These are phyloP conservation scores for Kuraishia hungarica DNA, from an alignment of 805 yeast genomes.

Conservation along the genomic window DNA sequence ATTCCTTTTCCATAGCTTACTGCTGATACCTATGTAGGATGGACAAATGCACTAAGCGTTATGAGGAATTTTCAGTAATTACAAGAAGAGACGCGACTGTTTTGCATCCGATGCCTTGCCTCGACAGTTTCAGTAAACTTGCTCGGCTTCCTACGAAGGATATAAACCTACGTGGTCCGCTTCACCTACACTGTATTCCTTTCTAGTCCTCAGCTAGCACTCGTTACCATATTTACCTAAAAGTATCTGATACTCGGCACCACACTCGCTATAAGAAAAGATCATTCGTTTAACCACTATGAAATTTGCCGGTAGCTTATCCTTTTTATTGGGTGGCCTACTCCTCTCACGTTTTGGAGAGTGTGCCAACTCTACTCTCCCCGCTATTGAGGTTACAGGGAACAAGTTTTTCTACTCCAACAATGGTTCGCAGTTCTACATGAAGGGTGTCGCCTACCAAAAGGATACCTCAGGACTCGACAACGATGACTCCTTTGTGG, in stretches of 20 bases:
- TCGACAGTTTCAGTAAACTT: neutral
- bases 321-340: constrained; percentile 7
- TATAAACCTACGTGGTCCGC: neutral
- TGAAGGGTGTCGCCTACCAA: constrained; percentile 87
- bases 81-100: neutral
- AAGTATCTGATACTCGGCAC: neutral
- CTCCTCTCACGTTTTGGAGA: neutral
- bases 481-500: constrained; percentile 33
- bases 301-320: constrained; percentile 8
- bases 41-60: neutral
- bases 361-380: constrained; percentile 22
- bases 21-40: neutral
- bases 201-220: neutral
- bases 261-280: neutral
- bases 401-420: constrained; percentile 68
- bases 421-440: constrained; percentile 76
- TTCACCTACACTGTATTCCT: neutral
- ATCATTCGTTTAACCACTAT: constrained; percentile 4
- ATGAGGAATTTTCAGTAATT: neutral
- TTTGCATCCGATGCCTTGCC: neutral
- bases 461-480: constrained; percentile 43
- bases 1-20: neutral
- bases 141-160: neutral
- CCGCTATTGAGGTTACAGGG: constrained; percentile 55
- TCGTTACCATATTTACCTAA: neutral